A percentile compares a stretch with the other conserved stretches of the same genome.
Evolutionary conservation across 2,329 filamentous ascomycete genomes (phyloP).

Genomic region (Neofusicoccum laricinum): DNA sequence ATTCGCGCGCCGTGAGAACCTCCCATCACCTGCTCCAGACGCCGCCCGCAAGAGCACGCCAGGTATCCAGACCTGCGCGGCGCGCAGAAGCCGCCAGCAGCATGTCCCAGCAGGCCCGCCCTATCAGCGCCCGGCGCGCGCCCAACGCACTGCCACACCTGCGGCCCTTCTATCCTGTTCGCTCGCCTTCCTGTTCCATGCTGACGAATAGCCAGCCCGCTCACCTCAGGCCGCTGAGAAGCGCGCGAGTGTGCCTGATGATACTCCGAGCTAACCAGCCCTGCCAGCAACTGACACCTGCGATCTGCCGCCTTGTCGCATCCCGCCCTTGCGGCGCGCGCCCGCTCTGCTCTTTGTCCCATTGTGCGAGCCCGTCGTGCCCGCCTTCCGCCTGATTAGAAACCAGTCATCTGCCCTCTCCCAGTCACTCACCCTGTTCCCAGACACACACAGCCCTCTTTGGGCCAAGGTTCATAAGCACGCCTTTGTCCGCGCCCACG

Average conservation of each 20-base stretch:
- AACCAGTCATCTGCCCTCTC: slow-evolving; percentile 16
- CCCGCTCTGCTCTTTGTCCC: slow-evolving; percentile 15
- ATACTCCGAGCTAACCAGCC: slow-evolving; percentile 16
- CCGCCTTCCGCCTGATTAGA: slow-evolving; percentile 15
- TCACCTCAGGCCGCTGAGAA: slow-evolving; percentile 16
- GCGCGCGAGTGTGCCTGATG: slow-evolving; percentile 17
- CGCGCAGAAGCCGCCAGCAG: slow-evolving; percentile 2
- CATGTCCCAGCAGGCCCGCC: slow-evolving; percentile 3
- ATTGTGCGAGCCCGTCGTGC: slow-evolving; percentile 14
- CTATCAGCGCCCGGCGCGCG: slow-evolving; percentile 1
- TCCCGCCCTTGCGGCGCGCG: slow-evolving; percentile 15
- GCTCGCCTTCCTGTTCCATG: slow-evolving; percentile 11
- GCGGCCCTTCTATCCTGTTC: slow-evolving; percentile 8
- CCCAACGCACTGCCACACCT: slow-evolving; percentile 15
- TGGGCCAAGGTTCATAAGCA: slow-evolving; percentile 10
- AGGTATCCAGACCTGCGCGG: slow-evolving; percentile 12
- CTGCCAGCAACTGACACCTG: slow-evolving; percentile 16
- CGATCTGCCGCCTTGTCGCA: slow-evolving; percentile 17
- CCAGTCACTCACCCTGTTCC: slow-evolving; percentile 12
- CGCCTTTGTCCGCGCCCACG: slow-evolving; percentile 14
- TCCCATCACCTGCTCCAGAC: slow-evolving; percentile 12
- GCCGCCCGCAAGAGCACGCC: slow-evolving; percentile 11
- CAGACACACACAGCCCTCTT: slow-evolving; percentile 7
- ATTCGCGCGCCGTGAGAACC: neutral
- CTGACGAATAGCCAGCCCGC: slow-evolving; percentile 7